These are phyloP conservation scores for Apium graveolens DNA, from an alignment of 129 eudicot genomes.

Conservation along the genomic window DNA sequence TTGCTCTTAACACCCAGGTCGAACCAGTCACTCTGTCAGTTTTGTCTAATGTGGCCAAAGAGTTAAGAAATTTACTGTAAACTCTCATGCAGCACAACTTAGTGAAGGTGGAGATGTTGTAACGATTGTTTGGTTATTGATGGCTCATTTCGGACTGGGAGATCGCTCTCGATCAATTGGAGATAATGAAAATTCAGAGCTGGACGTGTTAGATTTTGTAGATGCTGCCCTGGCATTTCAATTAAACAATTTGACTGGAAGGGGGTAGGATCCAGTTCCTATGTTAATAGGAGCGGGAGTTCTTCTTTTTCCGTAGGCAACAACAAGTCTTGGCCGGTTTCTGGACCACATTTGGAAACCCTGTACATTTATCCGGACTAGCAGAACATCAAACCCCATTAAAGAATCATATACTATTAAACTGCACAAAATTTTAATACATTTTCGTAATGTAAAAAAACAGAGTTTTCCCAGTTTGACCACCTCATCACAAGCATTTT, in stretches of 20 bases:
- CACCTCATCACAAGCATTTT: too few species aligned
- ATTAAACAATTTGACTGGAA: not conserved
- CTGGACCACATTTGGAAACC: too few species aligned
- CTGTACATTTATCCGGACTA: too few species aligned
- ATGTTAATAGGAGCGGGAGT: too few species aligned
- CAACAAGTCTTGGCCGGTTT: too few species aligned
- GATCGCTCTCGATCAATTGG: slow-evolving; percentile 40
- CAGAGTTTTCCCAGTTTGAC: too few species aligned
- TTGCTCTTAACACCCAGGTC: slow-evolving; percentile 24
- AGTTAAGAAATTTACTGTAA: slow-evolving; percentile 15
- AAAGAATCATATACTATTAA: too few species aligned
- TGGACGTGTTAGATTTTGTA: slow-evolving; percentile 18
- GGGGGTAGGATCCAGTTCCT: too few species aligned
- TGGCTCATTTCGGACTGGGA: slow-evolving; percentile 59
- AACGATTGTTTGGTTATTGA: slow-evolving; percentile 57
- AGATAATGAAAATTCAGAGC: slow-evolving; percentile 40
- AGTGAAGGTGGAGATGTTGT: slow-evolving; percentile 55
- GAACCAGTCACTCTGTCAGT: slow-evolving; percentile 30
- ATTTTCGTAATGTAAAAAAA: too few species aligned
- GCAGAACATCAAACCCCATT: too few species aligned
- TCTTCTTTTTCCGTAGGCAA: too few species aligned
- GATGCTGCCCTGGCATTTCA: not conserved
- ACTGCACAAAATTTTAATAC: too few species aligned
- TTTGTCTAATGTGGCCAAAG: slow-evolving; percentile 53
- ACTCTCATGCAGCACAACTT: slow-evolving; percentile 42